phyloP scores from a whole-genome alignment of 2,329 filamentous ascomycete genomes.

The Arthrocladium fulminans region DNA sequence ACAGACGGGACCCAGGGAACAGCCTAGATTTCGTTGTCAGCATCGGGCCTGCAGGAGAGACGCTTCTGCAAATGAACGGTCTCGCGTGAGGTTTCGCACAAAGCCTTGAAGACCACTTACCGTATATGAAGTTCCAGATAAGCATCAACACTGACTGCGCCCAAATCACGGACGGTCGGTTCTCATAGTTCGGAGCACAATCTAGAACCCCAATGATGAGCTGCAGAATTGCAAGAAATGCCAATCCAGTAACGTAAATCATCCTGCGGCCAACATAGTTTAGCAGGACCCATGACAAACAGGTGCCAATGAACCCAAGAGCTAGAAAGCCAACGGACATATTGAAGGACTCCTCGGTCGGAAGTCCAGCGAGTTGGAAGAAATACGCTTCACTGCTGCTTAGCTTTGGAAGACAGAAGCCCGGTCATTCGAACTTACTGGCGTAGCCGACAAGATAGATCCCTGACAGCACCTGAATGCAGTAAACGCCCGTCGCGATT shows the following conservation, averaged over 20 bases:
- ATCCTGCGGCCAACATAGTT: conserved; percentile 29
- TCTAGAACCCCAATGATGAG: conserved; percentile 35
- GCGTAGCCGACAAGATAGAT: conserved; percentile 38
- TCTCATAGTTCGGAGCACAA: conserved; percentile 28
- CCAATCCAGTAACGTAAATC: conserved; percentile 29
- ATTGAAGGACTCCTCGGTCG: conserved; percentile 30
- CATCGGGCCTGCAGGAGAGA: neutral
- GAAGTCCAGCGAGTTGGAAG: conserved; percentile 33
- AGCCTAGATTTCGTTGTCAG: neutral
- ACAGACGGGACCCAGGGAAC: conserved; percentile 34
- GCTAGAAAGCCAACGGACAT: conserved; percentile 33
- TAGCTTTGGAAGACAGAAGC: no score
- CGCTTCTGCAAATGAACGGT: neutral
- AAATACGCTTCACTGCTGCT: no score
- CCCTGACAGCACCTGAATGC: conserved; percentile 36
- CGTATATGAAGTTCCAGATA: conserved; percentile 35
- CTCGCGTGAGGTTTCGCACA: no score
- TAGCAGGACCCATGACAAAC: conserved; percentile 30
- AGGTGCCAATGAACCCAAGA: conserved; percentile 33
- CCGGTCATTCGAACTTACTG: no score
- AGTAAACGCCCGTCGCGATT: conserved; percentile 37
- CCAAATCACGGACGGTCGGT: conserved; percentile 26
- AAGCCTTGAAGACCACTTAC: conserved; percentile 13
- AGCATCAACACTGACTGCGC: conserved; percentile 31
- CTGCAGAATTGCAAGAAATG: conserved; percentile 26